A percentile compares a stretch with the other conserved stretches of the same genome.
Conservation (phyloP, 2,329 filamentous ascomycete species). For the Lomentospora prolificans region DNA sequence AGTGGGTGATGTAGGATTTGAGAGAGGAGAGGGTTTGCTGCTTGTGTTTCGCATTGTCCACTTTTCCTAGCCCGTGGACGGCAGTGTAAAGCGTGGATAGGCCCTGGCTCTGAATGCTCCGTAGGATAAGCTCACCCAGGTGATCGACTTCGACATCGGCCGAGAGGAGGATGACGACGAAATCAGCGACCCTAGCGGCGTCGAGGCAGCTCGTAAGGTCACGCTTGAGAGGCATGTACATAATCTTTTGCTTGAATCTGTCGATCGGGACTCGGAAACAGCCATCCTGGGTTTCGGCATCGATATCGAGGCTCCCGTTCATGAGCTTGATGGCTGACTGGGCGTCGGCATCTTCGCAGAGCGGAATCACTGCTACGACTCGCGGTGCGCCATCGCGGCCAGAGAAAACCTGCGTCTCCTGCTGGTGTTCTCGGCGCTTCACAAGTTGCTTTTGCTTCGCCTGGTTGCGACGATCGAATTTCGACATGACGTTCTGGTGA, state of each 20-base stretch:
- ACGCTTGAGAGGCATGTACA: conserved; percentile 67
- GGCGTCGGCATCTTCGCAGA: conserved; percentile 64
- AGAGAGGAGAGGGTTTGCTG: conserved; percentile 70
- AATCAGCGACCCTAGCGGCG: conserved; percentile 81
- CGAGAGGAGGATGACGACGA: conserved; percentile 78
- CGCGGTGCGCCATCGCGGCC: conserved; percentile 80
- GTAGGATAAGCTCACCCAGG: conserved; percentile 73
- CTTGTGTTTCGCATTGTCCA: conserved; percentile 72
- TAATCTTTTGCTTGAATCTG: conserved; percentile 88
- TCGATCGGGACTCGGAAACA: conserved; percentile 64
- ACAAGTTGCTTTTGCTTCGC: conserved; percentile 78
- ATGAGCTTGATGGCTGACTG: conserved; percentile 57
- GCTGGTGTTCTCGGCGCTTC: conserved; percentile 75
- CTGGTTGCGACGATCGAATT: conserved; percentile 90
- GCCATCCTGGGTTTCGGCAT: conserved; percentile 50
- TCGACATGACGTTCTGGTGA: conserved; percentile 95
- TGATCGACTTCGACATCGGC: conserved; percentile 75
- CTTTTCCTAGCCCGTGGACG: conserved; percentile 66
- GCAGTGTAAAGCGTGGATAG: conserved; percentile 85
- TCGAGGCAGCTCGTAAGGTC: conserved; percentile 73
- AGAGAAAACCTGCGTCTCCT: conserved; percentile 71
- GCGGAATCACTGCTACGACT: conserved; percentile 77
- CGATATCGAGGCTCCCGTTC: conserved; percentile 71
- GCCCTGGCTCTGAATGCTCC: conserved; percentile 85
- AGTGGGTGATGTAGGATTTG: conserved; percentile 88